Evolutionary conservation across 768 basidiomycete genomes (phyloP).

Genomic region (Russula brevipes): DNA sequence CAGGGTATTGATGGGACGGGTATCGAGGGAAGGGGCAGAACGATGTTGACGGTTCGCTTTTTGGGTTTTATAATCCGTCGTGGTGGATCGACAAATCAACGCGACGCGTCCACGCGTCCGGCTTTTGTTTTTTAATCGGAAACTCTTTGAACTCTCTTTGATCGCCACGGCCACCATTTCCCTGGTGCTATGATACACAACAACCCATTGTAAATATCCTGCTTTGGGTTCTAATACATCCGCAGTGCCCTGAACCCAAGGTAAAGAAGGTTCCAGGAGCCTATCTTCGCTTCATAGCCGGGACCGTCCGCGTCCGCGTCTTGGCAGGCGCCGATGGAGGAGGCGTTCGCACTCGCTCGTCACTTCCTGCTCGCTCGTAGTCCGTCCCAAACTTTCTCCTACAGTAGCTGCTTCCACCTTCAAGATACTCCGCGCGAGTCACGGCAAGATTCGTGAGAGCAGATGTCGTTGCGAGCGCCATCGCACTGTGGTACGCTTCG

Average conservation of each 20-base stretch:
- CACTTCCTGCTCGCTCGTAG: slow-evolving; percentile 19
- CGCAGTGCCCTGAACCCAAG: slow-evolving; percentile 4
- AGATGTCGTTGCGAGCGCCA: slow-evolving; percentile 50
- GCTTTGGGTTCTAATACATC: slow-evolving; percentile 4
- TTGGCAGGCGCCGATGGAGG: slow-evolving; percentile 3
- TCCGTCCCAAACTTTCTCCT: slow-evolving; percentile 57
- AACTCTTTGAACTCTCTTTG: not conserved
- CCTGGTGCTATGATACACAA: not conserved
- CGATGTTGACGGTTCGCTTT: slow-evolving; percentile 1
- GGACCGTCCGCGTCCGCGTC: slow-evolving; percentile 22
- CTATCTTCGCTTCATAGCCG: slow-evolving; percentile 24
- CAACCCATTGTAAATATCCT: not conserved
- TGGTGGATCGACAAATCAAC: slow-evolving; percentile 13
- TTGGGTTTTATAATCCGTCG: slow-evolving; percentile 14
- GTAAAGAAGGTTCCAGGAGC: not conserved
- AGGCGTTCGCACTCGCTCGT: slow-evolving; percentile 10
- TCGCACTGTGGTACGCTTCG: slow-evolving; percentile 59
- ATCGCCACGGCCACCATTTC: not conserved
- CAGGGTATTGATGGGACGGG: slow-evolving; percentile 15
- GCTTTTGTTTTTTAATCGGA: not conserved
- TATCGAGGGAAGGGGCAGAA: slow-evolving; percentile 10
- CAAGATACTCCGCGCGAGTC: slow-evolving; percentile 79
- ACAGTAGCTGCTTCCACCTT: slow-evolving; percentile 71
- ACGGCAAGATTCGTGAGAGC: slow-evolving; percentile 51
- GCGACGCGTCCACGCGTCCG: slow-evolving; percentile 21